Evolutionary conservation across 805 yeast genomes (phyloP), one percentile per base, ranked within the genome.

Genomic region (Pichia heedii): DNA sequence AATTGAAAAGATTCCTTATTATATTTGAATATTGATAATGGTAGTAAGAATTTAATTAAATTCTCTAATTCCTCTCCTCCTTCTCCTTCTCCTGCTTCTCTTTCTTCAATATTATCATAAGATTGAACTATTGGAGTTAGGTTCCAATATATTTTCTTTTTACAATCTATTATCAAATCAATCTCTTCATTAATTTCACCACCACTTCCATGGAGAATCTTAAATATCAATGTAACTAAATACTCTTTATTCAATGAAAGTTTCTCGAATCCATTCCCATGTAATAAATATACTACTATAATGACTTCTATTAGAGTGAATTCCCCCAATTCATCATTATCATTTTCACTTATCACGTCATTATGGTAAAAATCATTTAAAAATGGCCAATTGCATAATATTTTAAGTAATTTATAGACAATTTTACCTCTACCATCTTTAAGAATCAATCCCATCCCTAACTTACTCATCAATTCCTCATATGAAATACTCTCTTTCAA

Each of bases 41-140:
- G 50, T 12, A 49, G 20, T 16, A 49, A n/a, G 5, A 44, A 33
- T 8, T 19, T 8, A 3, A 46, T 5, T 12, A 44, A 22, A 2
- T 30, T 22, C 4, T 22, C 19, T 3, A 42, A 11, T 5, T 20
- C 19, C 1, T 16, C 9, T n/a, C 4, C 35, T 2, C 12, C 7
- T 2, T 45, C 3, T 2, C n/a, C n/a, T 6, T n/a, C 21, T 10
- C 13, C n/a, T n/a, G n/a, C n/a, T n/a, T n/a, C n/a, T n/a, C 27
- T 24, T 15, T 33, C 11, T 8, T 49, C 52, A 4, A 44, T 15
- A 6, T 34, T 26, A 54, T 77, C 81, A 50, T 65, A 70, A 2
- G 60, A 55, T 42, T 66, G 62, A 5, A 77, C 60, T 8, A 62
- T 48, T 0, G 67, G 67, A 5, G 69, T 43, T 2, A 58, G 45